phyloP scores from a whole-genome alignment of 2,329 filamentous ascomycete genomes.

The Colletotrichum tanaceti region DNA sequence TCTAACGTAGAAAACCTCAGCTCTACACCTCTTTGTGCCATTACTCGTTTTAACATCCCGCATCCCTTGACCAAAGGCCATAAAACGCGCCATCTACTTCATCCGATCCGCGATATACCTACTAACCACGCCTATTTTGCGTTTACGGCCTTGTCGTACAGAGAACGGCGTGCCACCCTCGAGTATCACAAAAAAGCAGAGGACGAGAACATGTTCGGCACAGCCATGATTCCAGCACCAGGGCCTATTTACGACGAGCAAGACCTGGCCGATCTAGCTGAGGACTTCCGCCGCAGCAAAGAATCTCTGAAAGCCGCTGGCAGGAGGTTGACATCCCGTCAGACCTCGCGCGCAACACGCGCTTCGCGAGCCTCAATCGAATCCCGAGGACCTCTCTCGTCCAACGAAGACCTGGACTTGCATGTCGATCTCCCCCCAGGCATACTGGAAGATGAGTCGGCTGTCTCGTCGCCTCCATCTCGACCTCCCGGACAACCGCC shows the following conservation, averaged over 20 bases:
- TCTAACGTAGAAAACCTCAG: not conserved
- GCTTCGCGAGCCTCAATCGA: slow-evolving; percentile 15
- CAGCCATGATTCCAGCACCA: not conserved
- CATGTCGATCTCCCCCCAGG: slow-evolving; percentile 5
- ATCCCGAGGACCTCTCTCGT: slow-evolving; percentile 15
- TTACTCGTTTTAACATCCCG: not conserved
- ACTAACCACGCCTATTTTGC: too few relatives aligned
- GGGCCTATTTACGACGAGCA: not conserved
- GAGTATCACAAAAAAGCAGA: not conserved
- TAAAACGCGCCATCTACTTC: too few relatives aligned
- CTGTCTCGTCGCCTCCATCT: not conserved
- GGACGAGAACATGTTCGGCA: not conserved
- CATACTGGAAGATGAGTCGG: not conserved
- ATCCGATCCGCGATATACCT: not conserved
- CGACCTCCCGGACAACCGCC: not conserved
- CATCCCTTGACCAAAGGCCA: not conserved
- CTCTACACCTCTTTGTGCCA: not conserved
- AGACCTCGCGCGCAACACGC: not conserved
- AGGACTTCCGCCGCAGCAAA: not conserved
- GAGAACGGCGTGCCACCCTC: too few relatives aligned
- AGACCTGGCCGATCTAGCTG: not conserved
- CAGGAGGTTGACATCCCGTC: not conserved
- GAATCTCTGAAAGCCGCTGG: not conserved
- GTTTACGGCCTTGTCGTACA: not conserved
- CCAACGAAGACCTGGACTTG: slow-evolving; percentile 12